Evolutionary conservation across 2,329 filamentous ascomycete genomes (phyloP), one percentile per base, ranked within the genome.

Genomic region (Penicillium sp.): DNA sequence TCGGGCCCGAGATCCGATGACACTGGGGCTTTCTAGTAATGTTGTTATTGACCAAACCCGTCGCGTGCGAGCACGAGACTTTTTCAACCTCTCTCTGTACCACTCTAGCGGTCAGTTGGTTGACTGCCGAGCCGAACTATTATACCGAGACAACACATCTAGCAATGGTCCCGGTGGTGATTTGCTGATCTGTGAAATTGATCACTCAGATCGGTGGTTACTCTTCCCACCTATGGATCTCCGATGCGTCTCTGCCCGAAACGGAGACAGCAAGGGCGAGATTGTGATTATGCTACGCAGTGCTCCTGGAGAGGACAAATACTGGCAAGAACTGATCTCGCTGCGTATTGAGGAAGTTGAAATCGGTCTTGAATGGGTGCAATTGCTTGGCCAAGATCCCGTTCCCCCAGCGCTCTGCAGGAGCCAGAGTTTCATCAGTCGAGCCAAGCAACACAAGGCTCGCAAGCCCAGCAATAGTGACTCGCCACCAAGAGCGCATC

Each of bases 101-200:
- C 95, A 99, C 75, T 96, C 94, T 1, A 97, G 87, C 70, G 93
- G 94, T 1, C 94, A 98, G 74, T 84, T 93, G 62, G 84, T 99
- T 48, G 92, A 92, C 69, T 97, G 95, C 73, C 90, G 91, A 68
- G 87, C 97, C 16, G 95, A 99, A 74, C 75, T 99, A 33, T 84
- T 98, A 14, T 85, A 94, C 65, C 87, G 95, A 71, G 94, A 98
- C 72, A 92, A 92, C 68, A 82, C 87, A 26, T 82, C 84, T n/a
- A 85, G 86, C 52, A 82, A 85, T 38, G 85, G 85, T 3, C 85
- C 89, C 64, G 81, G 85, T 52, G 93, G 94, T 6, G 95, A 99
- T 75, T 75, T 99, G n/a, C 84, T 99, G 25, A 89, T 99, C 59
- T 93, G 94, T 67, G 93, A 98, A 76, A 87, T 93, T n/a, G 92